Percentiles rank a stretch among this genome's conserved stretches.
These are phyloP conservation scores for Podaxis carcinomalis DNA, from an alignment of 768 basidiomycete species.

Conservation along the genomic window DNA sequence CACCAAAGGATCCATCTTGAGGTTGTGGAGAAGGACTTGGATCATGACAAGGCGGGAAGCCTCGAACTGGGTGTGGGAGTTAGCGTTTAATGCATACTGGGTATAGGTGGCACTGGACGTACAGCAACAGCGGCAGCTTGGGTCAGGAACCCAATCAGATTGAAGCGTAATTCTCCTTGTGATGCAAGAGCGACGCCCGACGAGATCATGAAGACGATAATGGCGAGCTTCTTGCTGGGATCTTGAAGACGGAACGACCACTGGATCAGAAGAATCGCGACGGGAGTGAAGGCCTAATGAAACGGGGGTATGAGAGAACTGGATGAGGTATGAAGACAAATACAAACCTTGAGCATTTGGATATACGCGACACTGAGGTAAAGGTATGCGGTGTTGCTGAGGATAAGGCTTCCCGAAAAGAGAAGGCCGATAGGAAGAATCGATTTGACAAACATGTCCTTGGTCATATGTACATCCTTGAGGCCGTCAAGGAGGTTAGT, in stretches of 20 bases:
- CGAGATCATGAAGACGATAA: conserved; percentile 91
- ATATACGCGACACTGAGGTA: conserved; percentile 92
- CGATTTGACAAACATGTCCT: conserved; percentile 72
- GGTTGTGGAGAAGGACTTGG: conserved; percentile 86
- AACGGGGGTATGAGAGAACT: background rate
- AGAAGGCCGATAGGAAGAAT: conserved; percentile 93
- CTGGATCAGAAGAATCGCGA: conserved; percentile 90
- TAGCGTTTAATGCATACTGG: background rate
- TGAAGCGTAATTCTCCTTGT: conserved; percentile 83
- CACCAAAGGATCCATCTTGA: conserved; percentile 97
- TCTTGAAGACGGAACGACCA: conserved; percentile 88
- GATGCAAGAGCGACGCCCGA: conserved; percentile 86
- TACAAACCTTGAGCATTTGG: conserved; percentile 86
- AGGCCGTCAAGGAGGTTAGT: conserved; percentile 76
- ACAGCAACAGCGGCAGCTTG: conserved; percentile 86
- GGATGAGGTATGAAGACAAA: background rate
- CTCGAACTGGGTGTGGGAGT: conserved; percentile 62
- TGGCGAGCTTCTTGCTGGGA: conserved; percentile 71
- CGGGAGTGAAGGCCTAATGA: conserved; percentile 79
- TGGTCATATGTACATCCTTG: conserved; percentile 76
- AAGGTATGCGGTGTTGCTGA: conserved; percentile 91
- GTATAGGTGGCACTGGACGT: conserved; percentile 26
- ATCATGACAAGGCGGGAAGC: conserved; percentile 95
- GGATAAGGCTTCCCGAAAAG: conserved; percentile 87
- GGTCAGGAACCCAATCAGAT: conserved; percentile 80